These are phyloP conservation scores for Tetracladium setigerum DNA, from an alignment of 495 filamentous ascomycete species.

Conservation along the genomic window DNA sequence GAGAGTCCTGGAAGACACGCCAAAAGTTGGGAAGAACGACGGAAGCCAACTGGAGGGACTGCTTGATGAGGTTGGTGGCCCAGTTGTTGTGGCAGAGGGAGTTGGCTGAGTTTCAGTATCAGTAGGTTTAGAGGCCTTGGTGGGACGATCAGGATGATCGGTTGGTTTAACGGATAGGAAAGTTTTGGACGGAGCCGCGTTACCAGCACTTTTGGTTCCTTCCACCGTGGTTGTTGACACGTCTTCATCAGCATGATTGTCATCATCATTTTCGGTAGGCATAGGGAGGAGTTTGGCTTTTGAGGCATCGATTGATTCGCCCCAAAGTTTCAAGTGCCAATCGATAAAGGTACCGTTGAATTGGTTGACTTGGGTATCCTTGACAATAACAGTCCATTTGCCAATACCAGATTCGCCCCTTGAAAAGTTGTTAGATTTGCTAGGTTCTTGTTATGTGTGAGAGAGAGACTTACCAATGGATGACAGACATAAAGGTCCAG, in stretches of 20 bases:
- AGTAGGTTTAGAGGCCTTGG: slow-evolving; percentile 45
- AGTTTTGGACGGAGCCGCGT: slow-evolving; percentile 36
- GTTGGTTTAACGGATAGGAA: slow-evolving; percentile 42
- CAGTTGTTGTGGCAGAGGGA: slow-evolving; percentile 25
- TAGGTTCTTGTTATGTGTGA: neutral
- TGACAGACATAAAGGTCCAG: slow-evolving; percentile 99
- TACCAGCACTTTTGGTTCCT: slow-evolving; percentile 43
- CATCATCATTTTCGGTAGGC: slow-evolving; percentile 76
- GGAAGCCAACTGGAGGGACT: slow-evolving; percentile 62
- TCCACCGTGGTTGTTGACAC: slow-evolving; percentile 35
- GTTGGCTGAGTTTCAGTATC: slow-evolving; percentile 37
- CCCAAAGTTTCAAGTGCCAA: slow-evolving; percentile 94
- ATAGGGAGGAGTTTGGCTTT: slow-evolving; percentile 69
- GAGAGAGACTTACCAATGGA: slow-evolving; percentile 67
- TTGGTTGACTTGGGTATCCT: slow-evolving; percentile 75
- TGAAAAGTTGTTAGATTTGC: slow-evolving; percentile 14
- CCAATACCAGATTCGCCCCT: slow-evolving; percentile 88
- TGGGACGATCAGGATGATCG: slow-evolving; percentile 72
- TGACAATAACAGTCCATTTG: slow-evolving; percentile 84
- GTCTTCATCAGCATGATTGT: slow-evolving; percentile 51
- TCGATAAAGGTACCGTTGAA: slow-evolving; percentile 72
- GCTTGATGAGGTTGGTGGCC: slow-evolving; percentile 29
- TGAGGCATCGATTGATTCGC: slow-evolving; percentile 68
- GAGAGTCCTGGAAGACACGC: slow-evolving; percentile 80
- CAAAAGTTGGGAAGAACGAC: slow-evolving; percentile 92